phyloP scores from a whole-genome alignment of 495 filamentous ascomycete genomes.

The Zalerion maritima region DNA sequence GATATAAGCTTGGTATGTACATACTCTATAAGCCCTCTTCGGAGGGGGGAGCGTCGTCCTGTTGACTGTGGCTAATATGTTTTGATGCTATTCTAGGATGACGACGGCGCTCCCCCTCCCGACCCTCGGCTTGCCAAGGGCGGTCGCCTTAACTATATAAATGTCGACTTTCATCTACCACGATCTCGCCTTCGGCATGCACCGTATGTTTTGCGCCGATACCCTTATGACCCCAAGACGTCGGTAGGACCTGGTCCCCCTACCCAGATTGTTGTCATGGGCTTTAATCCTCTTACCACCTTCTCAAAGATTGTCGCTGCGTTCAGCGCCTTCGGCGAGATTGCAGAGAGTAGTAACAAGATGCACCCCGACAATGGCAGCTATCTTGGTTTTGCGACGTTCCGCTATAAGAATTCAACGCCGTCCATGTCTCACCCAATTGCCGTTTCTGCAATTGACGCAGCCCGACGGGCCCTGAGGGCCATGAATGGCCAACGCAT shows the following conservation, averaged over 20 bases:
- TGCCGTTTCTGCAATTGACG: constrained; percentile 49
- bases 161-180: constrained; percentile 52
- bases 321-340: constrained; percentile 78
- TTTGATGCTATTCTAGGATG: constrained; percentile 30
- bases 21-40: constrained; percentile 6
- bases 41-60: constrained; percentile 38
- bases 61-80: constrained; percentile 38
- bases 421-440: constrained; percentile 30
- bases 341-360: constrained; percentile 76
- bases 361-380: constrained; percentile 86
- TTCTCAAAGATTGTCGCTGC: constrained; percentile 64
- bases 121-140: constrained; percentile 65
- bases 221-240: constrained; percentile 59
- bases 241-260: constrained; percentile 84
- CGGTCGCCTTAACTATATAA: constrained; percentile 40
- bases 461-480: constrained; percentile 63
- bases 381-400: constrained; percentile 79
- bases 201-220: constrained; percentile 65
- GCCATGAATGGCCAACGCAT: constrained; percentile 55
- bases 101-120: constrained; percentile 49
- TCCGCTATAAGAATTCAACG: constrained; percentile 68
- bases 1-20: constrained; percentile 53
- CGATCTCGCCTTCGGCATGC: constrained; percentile 58
- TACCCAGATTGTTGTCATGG: constrained; percentile 76
- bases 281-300: constrained; percentile 77